Base-by-base conservation (phyloP, 805 yeast genomes). In the Komagataella populi region DNA sequence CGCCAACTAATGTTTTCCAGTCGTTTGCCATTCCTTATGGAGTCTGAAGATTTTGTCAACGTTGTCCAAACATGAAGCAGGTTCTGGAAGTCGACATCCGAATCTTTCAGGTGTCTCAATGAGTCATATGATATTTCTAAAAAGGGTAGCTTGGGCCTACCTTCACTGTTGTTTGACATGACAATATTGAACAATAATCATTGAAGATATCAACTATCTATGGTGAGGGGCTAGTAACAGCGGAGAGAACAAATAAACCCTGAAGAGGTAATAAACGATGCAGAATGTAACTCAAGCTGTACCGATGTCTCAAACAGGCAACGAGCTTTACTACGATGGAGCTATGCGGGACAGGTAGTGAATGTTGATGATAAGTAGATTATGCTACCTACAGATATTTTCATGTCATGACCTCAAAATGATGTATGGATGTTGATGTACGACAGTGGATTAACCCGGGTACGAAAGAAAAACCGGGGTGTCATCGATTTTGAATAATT, bases 11-110 rank as follows among this genome's bases (percentile, higher is more conserved):
- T 59, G 51, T 67, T 67, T 51, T 65, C 70, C 16, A 67, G 55
- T 49, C 71, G 53, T 48, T 59, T 60, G 23, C 70, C 70, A 50
- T 66, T 63, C 44, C 55, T 55, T 16, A 67, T 60, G 48, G 60
- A 59, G 47, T 60, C 63, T 22, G 66, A 59, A 1, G 66, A 61
- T 50, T 67, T 66, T 8, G 63, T 62, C 12, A 67, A 49, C 1
- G 73, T 71, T 7, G 73, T 68, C 72, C 74, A 70, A 22, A 71
- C 64, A 2, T 70, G 64, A 24, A 71, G 56, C 3, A 71, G 68
- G 49, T 67, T 68, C 51, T 70, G 72, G 44, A 71, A 59, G 46
- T 70, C 70, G 10, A 69, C 56, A 3, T 62, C 62, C 20, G 59
- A 55, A 24, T 55, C 58, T 44, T 12, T 45, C 18, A 64, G 51